Percentiles rank a stretch among this genome's conserved stretches.
phyloP scores from a whole-genome alignment of 176 grass and related monocot species.

The Echinochloa phyllopogon region DNA sequence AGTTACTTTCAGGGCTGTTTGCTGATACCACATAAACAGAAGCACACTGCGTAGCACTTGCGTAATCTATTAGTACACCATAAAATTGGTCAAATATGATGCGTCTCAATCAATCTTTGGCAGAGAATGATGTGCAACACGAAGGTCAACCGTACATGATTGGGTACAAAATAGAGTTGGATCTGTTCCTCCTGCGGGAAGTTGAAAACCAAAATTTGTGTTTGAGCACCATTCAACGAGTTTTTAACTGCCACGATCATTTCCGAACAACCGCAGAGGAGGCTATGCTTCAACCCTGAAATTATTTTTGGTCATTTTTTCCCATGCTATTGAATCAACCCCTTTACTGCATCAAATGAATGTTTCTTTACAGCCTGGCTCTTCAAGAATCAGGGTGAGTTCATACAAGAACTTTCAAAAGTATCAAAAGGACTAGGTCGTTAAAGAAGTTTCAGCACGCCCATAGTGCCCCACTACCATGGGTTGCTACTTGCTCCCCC shows the following conservation, averaged over 20 bases:
- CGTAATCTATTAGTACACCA: slow-evolving; percentile 1
- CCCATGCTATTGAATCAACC: not conserved
- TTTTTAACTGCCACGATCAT: not conserved
- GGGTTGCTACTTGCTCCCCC: not conserved
- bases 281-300: not conserved
- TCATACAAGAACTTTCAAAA: slow-evolving; percentile 14
- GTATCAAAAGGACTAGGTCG: not conserved
- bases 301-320: not conserved
- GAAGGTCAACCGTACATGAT: slow-evolving; percentile 8
- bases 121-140: not conserved
- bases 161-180: not conserved
- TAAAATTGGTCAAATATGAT: slow-evolving; percentile 17
- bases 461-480: not conserved
- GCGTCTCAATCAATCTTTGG: slow-evolving; percentile 1
- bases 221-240: not conserved
- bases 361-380: not conserved
- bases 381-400: not conserved
- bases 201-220: not conserved
- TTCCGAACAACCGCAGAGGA: not conserved
- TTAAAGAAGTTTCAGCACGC: slow-evolving; percentile 19
- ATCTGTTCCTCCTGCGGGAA: not conserved
- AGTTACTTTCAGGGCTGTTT: slow-evolving; percentile 5
- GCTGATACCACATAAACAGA: not conserved
- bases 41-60: slow-evolving; percentile 19
- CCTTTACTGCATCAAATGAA: not conserved